phyloP scores from a whole-genome alignment of 805 yeast genomes.

The Ogataea populi-albae region DNA sequence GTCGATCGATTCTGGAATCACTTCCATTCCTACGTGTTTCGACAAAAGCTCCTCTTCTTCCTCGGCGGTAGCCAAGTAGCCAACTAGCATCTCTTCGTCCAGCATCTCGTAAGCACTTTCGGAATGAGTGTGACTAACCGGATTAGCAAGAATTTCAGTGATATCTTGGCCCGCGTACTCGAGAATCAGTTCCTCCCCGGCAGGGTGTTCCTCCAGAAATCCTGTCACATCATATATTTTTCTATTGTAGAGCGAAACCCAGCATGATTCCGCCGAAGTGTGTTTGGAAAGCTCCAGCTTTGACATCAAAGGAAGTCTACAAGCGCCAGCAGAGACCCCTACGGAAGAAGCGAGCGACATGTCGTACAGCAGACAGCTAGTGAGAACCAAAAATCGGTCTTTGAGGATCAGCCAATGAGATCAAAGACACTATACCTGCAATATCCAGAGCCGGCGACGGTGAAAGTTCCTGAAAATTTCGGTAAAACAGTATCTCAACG shows the following conservation, averaged over 20 bases:
- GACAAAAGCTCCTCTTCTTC: conserved; percentile 68
- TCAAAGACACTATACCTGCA: too few species aligned
- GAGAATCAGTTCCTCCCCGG: conserved; percentile 55
- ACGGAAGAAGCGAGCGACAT: too few species aligned
- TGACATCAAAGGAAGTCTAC: conserved; percentile 58
- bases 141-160: conserved; percentile 75
- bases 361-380: too few species aligned
- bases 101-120: conserved; percentile 87
- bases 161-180: conserved; percentile 60
- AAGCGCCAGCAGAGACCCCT: not conserved
- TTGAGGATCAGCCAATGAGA: too few species aligned
- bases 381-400: too few species aligned
- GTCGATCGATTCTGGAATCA: conserved; percentile 37
- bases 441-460: too few species aligned
- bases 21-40: conserved; percentile 54
- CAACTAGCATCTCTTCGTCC: conserved; percentile 80
- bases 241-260: conserved; percentile 79
- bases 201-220: conserved; percentile 72
- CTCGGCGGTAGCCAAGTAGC: conserved; percentile 74
- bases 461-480: too few species aligned
- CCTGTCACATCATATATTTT: conserved; percentile 81
- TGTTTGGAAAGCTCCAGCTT: conserved; percentile 51
- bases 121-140: conserved; percentile 70
- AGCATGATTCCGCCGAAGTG: conserved; percentile 53
- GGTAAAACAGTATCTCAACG: too few species aligned